These are phyloP conservation scores for Oryza nivara DNA, from an alignment of 176 grass and related monocot genomes.

Conservation along the genomic window DNA sequence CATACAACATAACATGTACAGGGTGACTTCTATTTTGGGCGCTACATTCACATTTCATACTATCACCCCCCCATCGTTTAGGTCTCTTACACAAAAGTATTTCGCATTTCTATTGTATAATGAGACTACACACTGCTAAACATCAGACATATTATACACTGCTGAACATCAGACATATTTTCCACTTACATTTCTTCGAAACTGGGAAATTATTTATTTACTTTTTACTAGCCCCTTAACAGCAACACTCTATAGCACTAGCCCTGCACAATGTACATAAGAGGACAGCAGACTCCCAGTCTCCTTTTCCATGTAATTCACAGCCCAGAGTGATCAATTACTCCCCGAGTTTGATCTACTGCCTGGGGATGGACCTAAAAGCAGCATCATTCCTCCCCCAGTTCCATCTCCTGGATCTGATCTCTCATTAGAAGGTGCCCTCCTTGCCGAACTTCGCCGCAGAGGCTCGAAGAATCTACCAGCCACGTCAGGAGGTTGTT, in stretches of 20 bases:
- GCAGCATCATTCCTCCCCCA: slow-evolving; percentile 41
- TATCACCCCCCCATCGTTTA: background rate
- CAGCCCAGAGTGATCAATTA: background rate
- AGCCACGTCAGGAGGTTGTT: slow-evolving; percentile 71
- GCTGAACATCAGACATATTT: background rate
- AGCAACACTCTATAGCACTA: slow-evolving; percentile 21
- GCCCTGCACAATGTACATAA: background rate
- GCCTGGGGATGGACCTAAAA: slow-evolving; percentile 51
- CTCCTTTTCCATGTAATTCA: background rate
- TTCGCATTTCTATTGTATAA: background rate
- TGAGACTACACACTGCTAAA: background rate
- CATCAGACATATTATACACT: background rate
- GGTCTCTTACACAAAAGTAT: background rate
- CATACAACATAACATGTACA: background rate
- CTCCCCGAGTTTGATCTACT: background rate
- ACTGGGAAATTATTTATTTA: background rate
- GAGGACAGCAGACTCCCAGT: background rate
- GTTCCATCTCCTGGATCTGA: slow-evolving; percentile 37
- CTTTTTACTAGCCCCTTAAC: slow-evolving; percentile 7
- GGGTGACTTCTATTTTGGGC: background rate
- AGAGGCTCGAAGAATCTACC: slow-evolving; percentile 66
- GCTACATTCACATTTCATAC: slow-evolving; percentile 6
- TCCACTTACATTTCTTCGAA: background rate
- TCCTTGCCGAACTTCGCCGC: slow-evolving; percentile 36
- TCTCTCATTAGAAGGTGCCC: slow-evolving; percentile 20